Conservation (phyloP, 768 basidiomycete genomes). For the Boletus rubescentipes region DNA sequence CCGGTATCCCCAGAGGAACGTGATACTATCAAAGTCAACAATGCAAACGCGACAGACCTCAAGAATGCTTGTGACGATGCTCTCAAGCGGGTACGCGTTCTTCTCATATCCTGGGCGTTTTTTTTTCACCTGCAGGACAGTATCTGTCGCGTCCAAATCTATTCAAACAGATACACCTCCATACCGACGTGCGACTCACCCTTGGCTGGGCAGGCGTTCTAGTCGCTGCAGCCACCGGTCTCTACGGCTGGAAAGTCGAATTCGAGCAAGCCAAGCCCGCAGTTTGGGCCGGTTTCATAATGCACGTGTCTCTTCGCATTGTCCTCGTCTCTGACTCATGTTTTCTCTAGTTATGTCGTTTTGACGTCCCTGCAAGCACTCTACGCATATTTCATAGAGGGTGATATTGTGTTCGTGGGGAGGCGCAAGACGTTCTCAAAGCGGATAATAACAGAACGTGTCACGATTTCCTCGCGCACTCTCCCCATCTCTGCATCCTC, state of each 20-base stretch:
- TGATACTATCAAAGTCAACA: conserved; percentile 62
- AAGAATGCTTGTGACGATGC: conserved; percentile 85
- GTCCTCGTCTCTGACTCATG: conserved; percentile 1
- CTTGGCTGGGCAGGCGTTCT: conserved; percentile 88
- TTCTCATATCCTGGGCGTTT: neutral
- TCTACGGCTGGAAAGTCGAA: conserved; percentile 85
- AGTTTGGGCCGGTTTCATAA: conserved; percentile 73
- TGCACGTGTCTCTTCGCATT: conserved; percentile 48
- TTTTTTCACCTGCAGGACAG: conserved; percentile 39
- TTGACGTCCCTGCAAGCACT: conserved; percentile 71
- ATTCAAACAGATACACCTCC: conserved; percentile 83
- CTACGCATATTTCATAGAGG: conserved; percentile 86
- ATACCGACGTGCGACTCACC: conserved; percentile 84
- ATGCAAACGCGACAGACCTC: conserved; percentile 53
- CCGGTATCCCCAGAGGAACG: conserved; percentile 43
- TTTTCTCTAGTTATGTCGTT: conserved; percentile 60
- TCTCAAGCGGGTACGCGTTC: conserved; percentile 70
- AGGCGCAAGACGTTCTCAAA: conserved; percentile 89
- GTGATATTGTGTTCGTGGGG: conserved; percentile 82
- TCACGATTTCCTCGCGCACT: conserved; percentile 75
- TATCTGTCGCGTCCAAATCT: conserved; percentile 76
- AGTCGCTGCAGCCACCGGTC: conserved; percentile 74
- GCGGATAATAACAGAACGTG: conserved; percentile 89
- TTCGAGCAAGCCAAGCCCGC: conserved; percentile 86
- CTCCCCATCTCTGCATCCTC: conserved; percentile 38